Evolutionary conservation across 305 asterid genomes (phyloP), one percentile per base, ranked within the genome.

Genomic region (Fraxinus floribunda): DNA sequence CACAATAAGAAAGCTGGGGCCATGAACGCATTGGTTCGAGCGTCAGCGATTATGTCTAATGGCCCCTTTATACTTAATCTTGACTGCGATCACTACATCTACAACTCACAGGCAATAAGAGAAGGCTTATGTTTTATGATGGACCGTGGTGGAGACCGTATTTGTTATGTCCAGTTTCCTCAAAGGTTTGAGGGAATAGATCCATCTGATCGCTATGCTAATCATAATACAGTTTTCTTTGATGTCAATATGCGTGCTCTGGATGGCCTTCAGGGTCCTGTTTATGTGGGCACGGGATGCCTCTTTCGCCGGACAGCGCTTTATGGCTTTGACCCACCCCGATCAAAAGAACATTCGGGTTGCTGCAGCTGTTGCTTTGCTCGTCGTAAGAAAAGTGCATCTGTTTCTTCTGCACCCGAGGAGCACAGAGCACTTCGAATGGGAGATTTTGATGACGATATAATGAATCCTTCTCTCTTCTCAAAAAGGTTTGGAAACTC

Each of bases 41-140:
- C 97, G 30, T 93, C 98, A 0, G 98, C 98, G 35, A 89, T 95
- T 85, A 90, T 93, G 97, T 93, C 98, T 20, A 95, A 95, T 46
- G 98, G 98, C 13, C 97, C 98, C 55, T 95, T 93, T 83, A 92
- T 95, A 78, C 91, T 95, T 26, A 95, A 95, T 78, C 97, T 95
- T 0, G 98, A 95, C 86, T 95, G 98, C 80, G 98, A 95, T 87
- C 98, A 95, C 92, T 95, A 95, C 87, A 90, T 95, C 70, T 91
- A 95, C 83, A 93, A 95, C 87, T 93, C 97, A 0, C 85, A 93
- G 85, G 98, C 98, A 8, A 89, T 92, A 24, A 87, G 96, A 30
- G 98, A 95, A 88, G 98, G 97, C 86, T 93, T 95, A 97, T 95
- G 98, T 79, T 95, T 93, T 88, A 93, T 95, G 98, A 93, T 95